Evolutionary conservation across 768 basidiomycete genomes (phyloP), one percentile per base, ranked within the genome.

Genomic region (Mycena pura): DNA sequence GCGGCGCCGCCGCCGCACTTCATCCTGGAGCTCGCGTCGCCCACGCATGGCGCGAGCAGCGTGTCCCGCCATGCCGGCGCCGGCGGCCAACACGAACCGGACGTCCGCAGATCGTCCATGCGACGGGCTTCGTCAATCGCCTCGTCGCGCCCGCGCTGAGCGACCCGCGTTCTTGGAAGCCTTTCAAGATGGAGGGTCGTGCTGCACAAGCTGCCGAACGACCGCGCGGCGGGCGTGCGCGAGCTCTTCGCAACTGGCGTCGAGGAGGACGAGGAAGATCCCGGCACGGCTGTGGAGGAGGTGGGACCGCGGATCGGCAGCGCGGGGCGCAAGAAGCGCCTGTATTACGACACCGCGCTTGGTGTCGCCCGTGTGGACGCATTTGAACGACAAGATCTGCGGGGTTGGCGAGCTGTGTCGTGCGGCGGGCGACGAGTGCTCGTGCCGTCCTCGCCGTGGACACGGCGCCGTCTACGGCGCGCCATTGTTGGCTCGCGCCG

Each of bases 131-230:
- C 69, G 79, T 95, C 69, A 93, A 93, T 70, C 87, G 89, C 28
- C 77, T 89, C 48, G 76, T 81, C 3, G 82, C 86, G 0, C 59
- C 71, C 14, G 71, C 80, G 1, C 73, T 87, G 2, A 72, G 82
- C 0, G 93, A 93, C 55, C 58, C 63, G 21, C 58, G 59, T 65
- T 86, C 86, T 0, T 96, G 94, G 94, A 95, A 95, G 71, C 86
- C 91, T 5, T 92, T 84, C 78, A 94, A 95, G 72, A 81, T 90
- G 43, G 89, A 93, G 66, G 72, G 67, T 96, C 47, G 89, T 91
- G 72, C 91, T 95, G 69, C 94, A 91, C 72, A 96, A 95, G 68
- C 86, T 92, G 0, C 92, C 93, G 0, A 79, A 81, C 28, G 93
- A 95, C 64, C 79, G 87, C 56, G 77, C 74, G 22, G 75, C 78